Conservation (phyloP, 805 yeast genomes). For the Yamadazyma akitaensis region DNA sequence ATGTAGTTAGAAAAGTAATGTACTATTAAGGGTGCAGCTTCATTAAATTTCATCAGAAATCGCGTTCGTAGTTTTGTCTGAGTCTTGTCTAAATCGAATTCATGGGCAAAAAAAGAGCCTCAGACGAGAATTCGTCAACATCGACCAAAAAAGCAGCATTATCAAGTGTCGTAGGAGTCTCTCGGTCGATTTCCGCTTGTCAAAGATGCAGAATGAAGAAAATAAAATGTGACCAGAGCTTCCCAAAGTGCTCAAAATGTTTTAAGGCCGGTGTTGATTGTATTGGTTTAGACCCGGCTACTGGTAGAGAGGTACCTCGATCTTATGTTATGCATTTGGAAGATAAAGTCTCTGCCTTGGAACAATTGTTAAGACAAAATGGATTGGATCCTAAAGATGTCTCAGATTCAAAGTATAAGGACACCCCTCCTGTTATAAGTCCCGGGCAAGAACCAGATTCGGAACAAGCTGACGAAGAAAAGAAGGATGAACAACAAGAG, state of each 20-base stretch:
- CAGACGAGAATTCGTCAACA: neutral
- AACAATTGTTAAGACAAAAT: constrained; percentile 42
- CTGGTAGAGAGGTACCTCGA: constrained; percentile 83
- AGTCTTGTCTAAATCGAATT: neutral
- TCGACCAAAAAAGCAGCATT: neutral
- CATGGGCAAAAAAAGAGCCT: neutral
- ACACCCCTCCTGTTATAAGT: neutral
- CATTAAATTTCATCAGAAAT: neutral
- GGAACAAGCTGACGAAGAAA: neutral
- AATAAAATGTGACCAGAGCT: constrained; percentile 62
- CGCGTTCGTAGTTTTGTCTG: neutral
- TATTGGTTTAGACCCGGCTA: constrained; percentile 81
- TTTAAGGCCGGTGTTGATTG: constrained; percentile 67
- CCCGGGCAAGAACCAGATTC: neutral
- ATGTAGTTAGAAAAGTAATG: neutral
- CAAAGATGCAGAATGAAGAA: constrained; percentile 73
- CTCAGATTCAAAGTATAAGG: neutral
- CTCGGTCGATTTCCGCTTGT: constrained; percentile 79
- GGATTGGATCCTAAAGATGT: constrained; percentile 34
- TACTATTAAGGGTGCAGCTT: neutral
- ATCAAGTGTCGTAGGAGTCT: constrained; percentile 33
- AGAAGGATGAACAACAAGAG: constrained; percentile 3
- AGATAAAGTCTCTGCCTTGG: constrained; percentile 56
- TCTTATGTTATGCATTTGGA: constrained; percentile 74
- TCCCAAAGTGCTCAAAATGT: constrained; percentile 66